Base-by-base conservation (phyloP, 768 basidiomycete species). In the Boletus edulis region DNA sequence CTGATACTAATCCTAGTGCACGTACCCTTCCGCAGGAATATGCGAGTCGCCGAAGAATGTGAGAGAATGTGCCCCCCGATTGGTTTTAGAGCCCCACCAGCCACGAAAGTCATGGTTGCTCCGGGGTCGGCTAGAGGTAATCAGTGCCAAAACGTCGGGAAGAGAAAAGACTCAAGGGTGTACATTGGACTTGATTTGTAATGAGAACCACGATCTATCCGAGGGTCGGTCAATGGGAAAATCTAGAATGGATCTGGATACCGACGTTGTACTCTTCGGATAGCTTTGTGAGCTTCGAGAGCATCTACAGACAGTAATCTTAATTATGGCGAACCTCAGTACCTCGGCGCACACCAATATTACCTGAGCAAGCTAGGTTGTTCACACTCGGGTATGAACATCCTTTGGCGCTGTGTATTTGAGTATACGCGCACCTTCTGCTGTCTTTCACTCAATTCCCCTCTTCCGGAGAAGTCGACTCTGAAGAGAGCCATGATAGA, bases 401-500 rank as follows among this genome's bases (percentile, higher is more conserved):
- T 46, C 59, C 56, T 35, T 49, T 22, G 6, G 20, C 2, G 13
- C 12, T 14, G 31, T 17, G 20, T 20, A 38, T 41, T 11, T 29
- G 37, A 55, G 17, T 24, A 17, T 47, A 24, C 24, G 43, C 46
- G 43, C 46, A 85, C 89, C 76, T 94, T 94, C 68, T 98, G 95
- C 67, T 95, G 94, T 49, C 94, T 80, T 74, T 95, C 94, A 61
- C 93, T 94, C 39, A 97, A 73, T 69, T 97, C 96, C 31, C 95
- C 96, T 76, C 95, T 78, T 20, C 95, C 95, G 4, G 91, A 91
- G 69, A 78, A 98, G 71, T 98, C 95, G 42, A 94, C 91, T 18
- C 94, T 84, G 71, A 98, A 98, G 7, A 96, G 80, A 29, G 95
- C 96, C 92, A 98, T 96, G 57, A 98, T 95, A 62, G 91, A 94